These are phyloP conservation scores for Gastrolobium bilobum DNA, from an alignment of 306 rosid genomes.

Conservation along the genomic window DNA sequence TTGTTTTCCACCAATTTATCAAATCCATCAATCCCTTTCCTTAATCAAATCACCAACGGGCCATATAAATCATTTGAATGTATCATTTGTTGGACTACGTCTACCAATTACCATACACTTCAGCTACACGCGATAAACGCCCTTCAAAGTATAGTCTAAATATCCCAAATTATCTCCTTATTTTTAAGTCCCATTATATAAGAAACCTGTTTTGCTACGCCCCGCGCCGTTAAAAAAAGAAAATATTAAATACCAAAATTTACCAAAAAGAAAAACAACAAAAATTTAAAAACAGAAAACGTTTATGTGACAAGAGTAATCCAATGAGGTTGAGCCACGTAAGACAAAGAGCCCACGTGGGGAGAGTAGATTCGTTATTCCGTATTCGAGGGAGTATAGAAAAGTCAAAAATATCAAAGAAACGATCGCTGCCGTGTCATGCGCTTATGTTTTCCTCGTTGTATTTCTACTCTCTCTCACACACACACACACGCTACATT, in stretches of 20 bases:
- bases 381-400: not conserved
- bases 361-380: constrained; percentile 11
- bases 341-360: not conserved
- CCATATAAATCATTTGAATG: too few relatives aligned
- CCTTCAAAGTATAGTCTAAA: not conserved
- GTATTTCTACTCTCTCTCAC: constrained; percentile 11
- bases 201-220: not conserved
- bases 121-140: not conserved
- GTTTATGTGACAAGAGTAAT: constrained; percentile 48
- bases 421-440: constrained; percentile 56
- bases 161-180: not conserved
- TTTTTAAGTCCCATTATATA: not conserved
- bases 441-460: constrained; percentile 46
- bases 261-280: not conserved
- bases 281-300: not conserved
- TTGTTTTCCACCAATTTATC: too few relatives aligned
- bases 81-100: too few relatives aligned
- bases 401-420: not conserved
- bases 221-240: not conserved
- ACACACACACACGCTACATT: not conserved
- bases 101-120: not conserved
- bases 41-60: too few relatives aligned
- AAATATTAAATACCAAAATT: not conserved
- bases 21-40: too few relatives aligned
- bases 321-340: constrained; percentile 59